A percentile compares a stretch with the other conserved stretches of the same genome.
These are phyloP conservation scores for Sesbania bispinosa DNA, from an alignment of 306 rosid genomes.

Conservation along the genomic window DNA sequence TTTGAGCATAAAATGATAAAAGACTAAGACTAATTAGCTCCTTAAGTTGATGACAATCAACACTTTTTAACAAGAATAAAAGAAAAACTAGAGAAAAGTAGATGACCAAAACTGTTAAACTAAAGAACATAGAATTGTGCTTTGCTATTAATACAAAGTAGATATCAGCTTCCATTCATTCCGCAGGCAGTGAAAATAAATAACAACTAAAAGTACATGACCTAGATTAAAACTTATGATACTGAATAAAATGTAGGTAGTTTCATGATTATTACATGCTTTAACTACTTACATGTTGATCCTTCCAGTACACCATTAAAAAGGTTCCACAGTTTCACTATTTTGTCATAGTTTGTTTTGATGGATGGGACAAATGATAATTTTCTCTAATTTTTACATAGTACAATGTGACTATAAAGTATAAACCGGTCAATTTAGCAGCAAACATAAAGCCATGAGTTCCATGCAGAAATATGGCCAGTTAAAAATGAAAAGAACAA, in stretches of 20 bases:
- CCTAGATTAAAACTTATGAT: neutral
- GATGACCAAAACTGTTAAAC: neutral
- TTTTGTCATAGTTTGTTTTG: neutral
- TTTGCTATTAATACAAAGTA: neutral
- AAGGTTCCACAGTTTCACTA: neutral
- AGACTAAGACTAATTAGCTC: neutral
- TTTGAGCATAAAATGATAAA: neutral
- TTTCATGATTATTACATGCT: neutral
- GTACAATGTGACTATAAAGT: neutral
- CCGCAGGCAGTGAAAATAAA: neutral
- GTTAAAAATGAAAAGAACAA: neutral
- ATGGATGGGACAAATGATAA: neutral
- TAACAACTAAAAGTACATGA: neutral
- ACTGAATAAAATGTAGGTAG: neutral
- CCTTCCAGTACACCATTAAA: neutral
- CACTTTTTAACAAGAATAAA: neutral
- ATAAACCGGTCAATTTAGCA: conserved; percentile 9
- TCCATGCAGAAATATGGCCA: conserved; percentile 19
- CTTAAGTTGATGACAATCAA: neutral
- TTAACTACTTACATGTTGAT: conserved; percentile 14
- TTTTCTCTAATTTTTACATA: neutral
- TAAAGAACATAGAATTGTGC: conserved; percentile 14
- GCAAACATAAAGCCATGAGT: conserved; percentile 5
- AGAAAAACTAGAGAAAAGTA: neutral
- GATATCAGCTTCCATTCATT: neutral